phyloP scores from a whole-genome alignment of 2,329 filamentous ascomycete genomes.

The Amesomyces nigricolor region DNA sequence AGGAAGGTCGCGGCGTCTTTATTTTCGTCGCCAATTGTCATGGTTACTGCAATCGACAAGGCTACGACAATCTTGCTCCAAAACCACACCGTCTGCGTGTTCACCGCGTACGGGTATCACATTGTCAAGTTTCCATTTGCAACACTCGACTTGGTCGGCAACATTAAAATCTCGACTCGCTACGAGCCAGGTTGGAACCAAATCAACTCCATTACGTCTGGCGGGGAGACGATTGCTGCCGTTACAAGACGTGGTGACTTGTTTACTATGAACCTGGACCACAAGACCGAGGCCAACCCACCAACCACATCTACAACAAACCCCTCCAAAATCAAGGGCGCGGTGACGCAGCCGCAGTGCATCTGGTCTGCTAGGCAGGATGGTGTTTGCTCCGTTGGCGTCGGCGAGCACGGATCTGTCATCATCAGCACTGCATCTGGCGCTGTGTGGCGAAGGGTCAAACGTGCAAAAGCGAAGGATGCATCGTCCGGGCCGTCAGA shows the following conservation, averaged over 20 bases:
- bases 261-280: conserved; percentile 74
- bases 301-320: conserved; percentile 76
- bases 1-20: conserved; percentile 84
- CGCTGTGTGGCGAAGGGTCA: conserved; percentile 85
- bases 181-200: conserved; percentile 60
- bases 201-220: conserved; percentile 72
- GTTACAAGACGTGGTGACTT: conserved; percentile 79
- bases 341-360: conserved; percentile 69
- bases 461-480: conserved; percentile 74
- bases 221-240: conserved; percentile 87
- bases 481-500: conserved; percentile 46
- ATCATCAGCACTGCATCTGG: conserved; percentile 90
- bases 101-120: conserved; percentile 95
- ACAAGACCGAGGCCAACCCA: conserved; percentile 57
- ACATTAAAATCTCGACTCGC: conserved; percentile 58
- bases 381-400: conserved; percentile 77
- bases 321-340: conserved; percentile 79
- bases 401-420: conserved; percentile 89
- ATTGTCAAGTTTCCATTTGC: conserved; percentile 73
- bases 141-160: conserved; percentile 64
- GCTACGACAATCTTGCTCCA: conserved; percentile 82
- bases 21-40: conserved; percentile 65
- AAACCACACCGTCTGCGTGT: conserved; percentile 85
- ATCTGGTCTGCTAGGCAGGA: conserved; percentile 88
- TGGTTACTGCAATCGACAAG: conserved; percentile 82